Percentiles rank a stretch among this genome's conserved stretches.
Evolutionary conservation across 306 rosid genomes (phyloP).

Genomic region (Abrus pulchellus): DNA sequence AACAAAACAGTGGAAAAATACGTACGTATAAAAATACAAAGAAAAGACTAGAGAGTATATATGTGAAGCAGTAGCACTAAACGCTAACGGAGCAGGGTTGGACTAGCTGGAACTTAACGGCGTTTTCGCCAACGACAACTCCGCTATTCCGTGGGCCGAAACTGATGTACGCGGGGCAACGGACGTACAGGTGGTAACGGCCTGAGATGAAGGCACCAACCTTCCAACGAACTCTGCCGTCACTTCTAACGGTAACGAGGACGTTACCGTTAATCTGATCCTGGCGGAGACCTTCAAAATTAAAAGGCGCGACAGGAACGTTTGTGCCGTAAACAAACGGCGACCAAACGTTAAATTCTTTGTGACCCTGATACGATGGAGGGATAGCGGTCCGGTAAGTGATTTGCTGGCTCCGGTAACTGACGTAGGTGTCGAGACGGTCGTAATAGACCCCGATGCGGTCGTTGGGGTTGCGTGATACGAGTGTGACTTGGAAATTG

Average conservation of each 20-base stretch:
- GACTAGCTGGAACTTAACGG: conserved; percentile 75
- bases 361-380: conserved; percentile 86
- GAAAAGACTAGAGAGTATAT: not conserved
- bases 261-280: conserved; percentile 67
- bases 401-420: conserved; percentile 76
- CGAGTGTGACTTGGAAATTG: conserved; percentile 74
- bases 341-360: conserved; percentile 83
- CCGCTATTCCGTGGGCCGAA: conserved; percentile 56
- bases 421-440: conserved; percentile 70
- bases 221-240: conserved; percentile 89
- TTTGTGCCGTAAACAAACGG: conserved; percentile 78
- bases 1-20: not conserved
- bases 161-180: conserved; percentile 74
- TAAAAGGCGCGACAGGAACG: conserved; percentile 86
- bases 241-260: conserved; percentile 54
- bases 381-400: conserved; percentile 76
- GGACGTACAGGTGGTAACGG: conserved; percentile 70
- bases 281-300: conserved; percentile 50
- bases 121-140: conserved; percentile 57
- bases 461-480: conserved; percentile 84
- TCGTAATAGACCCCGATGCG: conserved; percentile 91
- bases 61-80: not conserved
- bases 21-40: conserved; percentile 12
- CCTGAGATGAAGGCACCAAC: conserved; percentile 76
- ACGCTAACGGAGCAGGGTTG: conserved; percentile 78